phyloP scores from a whole-genome alignment of 192 early-diverging fungal species.

The Coemansia furcata region DNA sequence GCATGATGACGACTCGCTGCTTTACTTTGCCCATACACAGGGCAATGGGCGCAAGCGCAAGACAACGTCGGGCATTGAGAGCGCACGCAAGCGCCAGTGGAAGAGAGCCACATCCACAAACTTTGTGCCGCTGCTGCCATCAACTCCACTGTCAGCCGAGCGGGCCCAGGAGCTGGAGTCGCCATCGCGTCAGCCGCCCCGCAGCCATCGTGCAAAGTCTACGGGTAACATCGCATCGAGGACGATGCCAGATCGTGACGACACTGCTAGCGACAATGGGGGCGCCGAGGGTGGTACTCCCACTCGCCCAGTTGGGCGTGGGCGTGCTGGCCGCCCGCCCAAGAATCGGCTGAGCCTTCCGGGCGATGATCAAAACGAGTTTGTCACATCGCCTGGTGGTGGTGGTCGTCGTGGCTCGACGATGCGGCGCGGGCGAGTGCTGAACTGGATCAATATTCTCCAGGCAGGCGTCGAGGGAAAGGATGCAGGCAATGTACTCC shows the following conservation, averaged over 20 bases:
- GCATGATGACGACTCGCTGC: slow-evolving; percentile 16
- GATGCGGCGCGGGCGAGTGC: slow-evolving; percentile 44
- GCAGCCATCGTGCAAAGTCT: slow-evolving; percentile 16
- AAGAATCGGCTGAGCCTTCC: neutral
- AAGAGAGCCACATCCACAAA: slow-evolving; percentile 51
- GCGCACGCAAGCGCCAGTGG: slow-evolving; percentile 55
- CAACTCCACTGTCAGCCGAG: slow-evolving; percentile 10
- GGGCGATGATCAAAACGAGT: neutral
- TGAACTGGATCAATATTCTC: slow-evolving; percentile 47
- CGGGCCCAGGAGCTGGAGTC: slow-evolving; percentile 1
- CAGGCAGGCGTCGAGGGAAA: slow-evolving; percentile 36
- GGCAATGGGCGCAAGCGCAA: slow-evolving; percentile 53
- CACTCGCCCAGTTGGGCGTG: slow-evolving; percentile 7
- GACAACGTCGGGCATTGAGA: slow-evolving; percentile 49
- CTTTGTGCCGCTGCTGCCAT: slow-evolving; percentile 46
- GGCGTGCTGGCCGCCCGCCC: neutral
- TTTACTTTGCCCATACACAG: slow-evolving; percentile 34
- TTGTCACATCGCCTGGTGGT: neutral
- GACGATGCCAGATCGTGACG: slow-evolving; percentile 4
- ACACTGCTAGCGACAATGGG: neutral
- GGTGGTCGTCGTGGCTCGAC: slow-evolving; percentile 8
- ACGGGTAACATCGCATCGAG: slow-evolving; percentile 7
- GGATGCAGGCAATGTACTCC: neutral
- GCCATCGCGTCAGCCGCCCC: slow-evolving; percentile 14
- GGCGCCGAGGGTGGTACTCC: slow-evolving; percentile 8